Evolutionary conservation across 352 stramenopile genomes (phyloP).

Genomic region (Pythium periplocum): DNA sequence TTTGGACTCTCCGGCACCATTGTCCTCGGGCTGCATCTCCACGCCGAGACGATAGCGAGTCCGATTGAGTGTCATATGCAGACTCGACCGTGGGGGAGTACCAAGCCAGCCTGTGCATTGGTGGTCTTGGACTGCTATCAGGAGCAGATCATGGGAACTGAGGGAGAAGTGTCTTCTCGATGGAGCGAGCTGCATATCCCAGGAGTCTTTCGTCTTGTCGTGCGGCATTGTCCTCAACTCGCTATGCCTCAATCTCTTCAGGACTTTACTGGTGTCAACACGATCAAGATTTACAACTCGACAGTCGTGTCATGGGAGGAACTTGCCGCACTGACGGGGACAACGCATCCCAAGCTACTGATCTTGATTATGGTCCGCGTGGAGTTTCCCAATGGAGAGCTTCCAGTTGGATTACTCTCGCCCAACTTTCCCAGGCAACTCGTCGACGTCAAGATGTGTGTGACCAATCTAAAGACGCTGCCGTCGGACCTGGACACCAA

Average conservation of each 20-base stretch:
- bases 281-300: constrained; percentile 15
- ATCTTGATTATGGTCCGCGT: constrained; percentile 11
- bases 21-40: constrained; percentile 5
- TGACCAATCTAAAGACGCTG: neutral
- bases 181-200: neutral
- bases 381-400: neutral
- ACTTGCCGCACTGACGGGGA: neutral
- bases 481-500: too few species aligned
- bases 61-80: neutral
- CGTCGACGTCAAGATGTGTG: constrained; percentile 2
- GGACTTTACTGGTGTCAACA: constrained; percentile 4
- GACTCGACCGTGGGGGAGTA: too few species aligned
- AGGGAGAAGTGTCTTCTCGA: constrained; percentile 3
- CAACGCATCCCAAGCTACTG: neutral
- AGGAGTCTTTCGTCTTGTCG: constrained; percentile 1
- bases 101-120: too few species aligned
- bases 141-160: neutral
- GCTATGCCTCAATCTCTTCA: constrained; percentile 3
- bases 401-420: constrained; percentile 8
- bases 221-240: constrained; percentile 10
- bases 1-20: neutral
- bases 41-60: neutral
- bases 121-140: neutral
- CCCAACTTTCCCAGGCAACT: constrained; percentile 10
- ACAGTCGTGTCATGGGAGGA: constrained; percentile 3